Evolutionary conservation across 805 yeast genomes (phyloP).

Genomic region (Schwanniomyces pseudopolymorphus): DNA sequence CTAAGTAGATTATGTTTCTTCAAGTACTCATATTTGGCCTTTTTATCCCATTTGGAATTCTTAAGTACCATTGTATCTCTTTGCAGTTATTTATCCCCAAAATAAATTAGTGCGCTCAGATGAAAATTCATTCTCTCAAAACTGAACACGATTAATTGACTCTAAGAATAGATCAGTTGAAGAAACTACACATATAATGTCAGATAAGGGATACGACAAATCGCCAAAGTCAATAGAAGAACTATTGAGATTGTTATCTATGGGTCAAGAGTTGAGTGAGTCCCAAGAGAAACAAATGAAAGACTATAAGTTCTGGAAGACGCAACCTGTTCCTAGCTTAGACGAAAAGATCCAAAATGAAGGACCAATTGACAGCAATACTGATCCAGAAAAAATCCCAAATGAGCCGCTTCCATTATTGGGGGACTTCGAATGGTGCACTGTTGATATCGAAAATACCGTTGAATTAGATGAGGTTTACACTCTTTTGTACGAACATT

Average conservation of each 20-base stretch:
- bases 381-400: slow-evolving; percentile 72
- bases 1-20: slow-evolving; percentile 38
- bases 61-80: slow-evolving; percentile 35
- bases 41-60: slow-evolving; percentile 44
- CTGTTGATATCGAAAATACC: slow-evolving; percentile 57
- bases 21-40: slow-evolving; percentile 38
- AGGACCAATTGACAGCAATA: slow-evolving; percentile 75
- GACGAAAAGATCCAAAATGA: slow-evolving; percentile 66
- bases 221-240: slow-evolving; percentile 52
- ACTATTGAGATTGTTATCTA: slow-evolving; percentile 51
- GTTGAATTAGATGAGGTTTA: slow-evolving; percentile 74
- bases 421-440: slow-evolving; percentile 85
- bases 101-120: not conserved
- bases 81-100: not conserved
- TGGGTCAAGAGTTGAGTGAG: slow-evolving; percentile 55
- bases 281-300: slow-evolving; percentile 71
- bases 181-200: slow-evolving; percentile 4
- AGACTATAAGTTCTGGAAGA: slow-evolving; percentile 95
- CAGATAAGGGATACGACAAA: slow-evolving; percentile 10
- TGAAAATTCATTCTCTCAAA: not conserved
- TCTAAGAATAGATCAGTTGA: not conserved
- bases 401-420: slow-evolving; percentile 69
- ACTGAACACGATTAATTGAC: not conserved
- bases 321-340: slow-evolving; percentile 88
- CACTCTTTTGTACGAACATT: slow-evolving; percentile 78